Evolutionary conservation across 2,329 filamentous ascomycete species (phyloP).

Genomic region (Fusarium sp.): DNA sequence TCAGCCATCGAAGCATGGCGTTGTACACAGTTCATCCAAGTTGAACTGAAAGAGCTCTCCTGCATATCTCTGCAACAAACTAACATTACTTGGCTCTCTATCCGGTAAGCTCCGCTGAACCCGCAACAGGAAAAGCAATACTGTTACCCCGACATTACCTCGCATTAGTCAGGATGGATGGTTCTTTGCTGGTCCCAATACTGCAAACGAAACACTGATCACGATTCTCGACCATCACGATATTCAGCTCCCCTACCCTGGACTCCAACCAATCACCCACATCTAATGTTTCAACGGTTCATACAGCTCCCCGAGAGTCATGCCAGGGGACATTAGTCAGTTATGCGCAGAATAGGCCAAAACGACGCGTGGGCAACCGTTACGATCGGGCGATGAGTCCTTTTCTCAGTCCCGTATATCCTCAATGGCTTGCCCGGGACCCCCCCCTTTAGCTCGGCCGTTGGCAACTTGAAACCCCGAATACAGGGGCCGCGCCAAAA

Average conservation of each 20-base stretch:
- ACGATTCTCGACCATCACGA: not conserved
- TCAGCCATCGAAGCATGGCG: not conserved
- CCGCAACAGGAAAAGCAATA: not conserved
- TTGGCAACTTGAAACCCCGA: constrained; percentile 24
- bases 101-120: not conserved
- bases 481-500: constrained; percentile 5
- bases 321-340: not conserved
- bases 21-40: not conserved
- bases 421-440: not conserved
- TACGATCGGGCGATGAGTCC: not conserved
- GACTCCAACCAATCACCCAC: not conserved
- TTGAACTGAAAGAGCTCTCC: not conserved
- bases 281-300: not conserved
- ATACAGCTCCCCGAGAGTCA: not conserved
- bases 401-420: not conserved
- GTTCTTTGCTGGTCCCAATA: not conserved
- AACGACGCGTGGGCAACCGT: not conserved
- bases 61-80: not conserved
- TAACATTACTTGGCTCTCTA: not conserved
- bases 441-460: constrained; percentile 1
- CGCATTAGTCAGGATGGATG: not conserved
- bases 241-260: not conserved
- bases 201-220: not conserved
- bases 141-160: not conserved
- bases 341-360: not conserved